Percentiles rank a stretch among this genome's conserved stretches.
Evolutionary conservation across 1,284 basidiomycete species (phyloP).

Genomic region (Leccinum solheimii): DNA sequence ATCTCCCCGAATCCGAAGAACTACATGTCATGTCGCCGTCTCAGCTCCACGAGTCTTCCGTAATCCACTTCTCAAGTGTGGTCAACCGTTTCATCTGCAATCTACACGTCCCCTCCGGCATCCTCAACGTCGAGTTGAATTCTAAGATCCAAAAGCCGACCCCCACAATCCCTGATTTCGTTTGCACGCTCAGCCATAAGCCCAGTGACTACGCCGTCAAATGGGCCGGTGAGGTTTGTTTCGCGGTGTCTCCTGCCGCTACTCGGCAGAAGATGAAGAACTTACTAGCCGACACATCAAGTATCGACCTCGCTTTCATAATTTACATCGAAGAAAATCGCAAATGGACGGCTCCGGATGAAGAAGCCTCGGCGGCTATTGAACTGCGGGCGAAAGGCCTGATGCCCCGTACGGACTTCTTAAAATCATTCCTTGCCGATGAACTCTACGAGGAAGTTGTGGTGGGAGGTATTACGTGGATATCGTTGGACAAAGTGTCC

Average conservation of each 20-base stretch:
- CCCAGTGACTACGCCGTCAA: not conserved
- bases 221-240: not conserved
- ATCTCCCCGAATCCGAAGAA: not conserved
- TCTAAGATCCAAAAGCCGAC: not conserved
- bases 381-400: not conserved
- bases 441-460: not conserved
- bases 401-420: not conserved
- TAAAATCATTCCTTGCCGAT: not conserved
- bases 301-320: not conserved
- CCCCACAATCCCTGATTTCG: not conserved
- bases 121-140: not conserved
- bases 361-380: not conserved
- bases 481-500: not conserved
- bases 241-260: not conserved
- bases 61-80: not conserved
- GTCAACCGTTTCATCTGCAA: not conserved
- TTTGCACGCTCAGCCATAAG: not conserved
- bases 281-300: not conserved
- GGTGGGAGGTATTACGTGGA: not conserved
- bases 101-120: not conserved
- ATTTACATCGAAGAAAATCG: not conserved
- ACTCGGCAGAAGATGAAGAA: not conserved
- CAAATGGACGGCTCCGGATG: not conserved
- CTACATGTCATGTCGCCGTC: not conserved
- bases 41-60: not conserved